Conservation (phyloP, 441 rosid species). For the Metrosideros polymorpha region DNA sequence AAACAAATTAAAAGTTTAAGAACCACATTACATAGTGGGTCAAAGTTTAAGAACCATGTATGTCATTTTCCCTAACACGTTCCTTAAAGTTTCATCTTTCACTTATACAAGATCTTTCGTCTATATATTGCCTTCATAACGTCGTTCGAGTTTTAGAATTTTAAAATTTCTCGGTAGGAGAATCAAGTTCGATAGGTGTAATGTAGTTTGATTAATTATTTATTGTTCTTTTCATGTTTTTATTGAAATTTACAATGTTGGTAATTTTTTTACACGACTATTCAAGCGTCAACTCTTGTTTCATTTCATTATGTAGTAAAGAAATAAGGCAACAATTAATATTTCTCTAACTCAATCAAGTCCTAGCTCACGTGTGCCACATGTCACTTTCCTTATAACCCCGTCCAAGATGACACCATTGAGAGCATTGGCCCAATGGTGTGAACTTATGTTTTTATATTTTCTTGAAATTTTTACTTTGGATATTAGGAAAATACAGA, state of each 20-base stretch:
- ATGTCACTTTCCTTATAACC: background rate
- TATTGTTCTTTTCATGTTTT: background rate
- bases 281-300: background rate
- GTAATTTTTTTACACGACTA: background rate
- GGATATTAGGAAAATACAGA: background rate
- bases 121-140: rapidly evolving
- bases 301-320: background rate
- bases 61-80: background rate
- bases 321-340: background rate
- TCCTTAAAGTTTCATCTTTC: rapidly evolving
- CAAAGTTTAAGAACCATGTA: too few relatives aligned
- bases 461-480: background rate
- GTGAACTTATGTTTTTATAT: background rate
- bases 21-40: too few relatives aligned
- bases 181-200: rapidly evolving
- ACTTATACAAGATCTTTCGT: rapidly evolving
- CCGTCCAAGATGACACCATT: background rate
- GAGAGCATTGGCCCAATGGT: background rate
- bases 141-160: background rate
- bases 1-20: too few relatives aligned
- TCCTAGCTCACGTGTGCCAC: background rate
- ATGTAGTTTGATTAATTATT: background rate
- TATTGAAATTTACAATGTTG: background rate
- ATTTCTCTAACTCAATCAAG: background rate
- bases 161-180: background rate